Evolutionary conservation across 2,329 filamentous ascomycete genomes (phyloP).

Genomic region (Aspergillus texensis): DNA sequence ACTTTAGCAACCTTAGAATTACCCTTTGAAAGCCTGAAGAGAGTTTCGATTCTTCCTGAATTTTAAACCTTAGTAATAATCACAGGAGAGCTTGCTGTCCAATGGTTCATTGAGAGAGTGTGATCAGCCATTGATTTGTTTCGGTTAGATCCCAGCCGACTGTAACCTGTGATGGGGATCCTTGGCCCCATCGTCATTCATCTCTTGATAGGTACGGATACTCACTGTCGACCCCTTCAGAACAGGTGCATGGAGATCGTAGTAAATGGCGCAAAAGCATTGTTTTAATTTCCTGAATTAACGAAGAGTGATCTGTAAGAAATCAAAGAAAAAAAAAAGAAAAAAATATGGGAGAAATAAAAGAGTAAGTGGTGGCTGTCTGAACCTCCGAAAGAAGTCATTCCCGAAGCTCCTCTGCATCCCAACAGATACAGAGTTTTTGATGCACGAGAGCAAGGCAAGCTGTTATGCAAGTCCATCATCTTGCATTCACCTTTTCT

Average conservation of each 20-base stretch:
- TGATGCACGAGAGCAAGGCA: constrained; percentile 12
- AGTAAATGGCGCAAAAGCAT: background rate
- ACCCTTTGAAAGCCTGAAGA: constrained; percentile 6
- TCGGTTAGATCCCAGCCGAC: constrained; percentile 20
- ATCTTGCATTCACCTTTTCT: constrained; percentile 8
- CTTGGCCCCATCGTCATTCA: background rate
- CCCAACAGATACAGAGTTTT: background rate
- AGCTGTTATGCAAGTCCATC: constrained; percentile 8
- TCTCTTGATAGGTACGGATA: background rate
- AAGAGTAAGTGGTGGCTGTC: constrained; percentile 4
- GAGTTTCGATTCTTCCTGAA: constrained; percentile 5
- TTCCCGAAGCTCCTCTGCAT: constrained; percentile 9
- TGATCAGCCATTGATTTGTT: constrained; percentile 19
- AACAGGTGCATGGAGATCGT: background rate
- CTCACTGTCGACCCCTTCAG: background rate
- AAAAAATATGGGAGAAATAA: background rate
- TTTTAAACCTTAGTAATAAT: constrained; percentile 5
- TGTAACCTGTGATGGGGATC: constrained; percentile 19
- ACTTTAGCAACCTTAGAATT: constrained; percentile 1
- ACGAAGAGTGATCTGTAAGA: background rate
- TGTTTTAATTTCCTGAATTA: background rate
- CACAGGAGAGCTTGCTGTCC: constrained; percentile 11
- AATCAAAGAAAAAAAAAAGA: background rate
- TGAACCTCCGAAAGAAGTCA: constrained; percentile 5
- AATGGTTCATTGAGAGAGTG: constrained; percentile 11